Percentiles rank a stretch among this genome's conserved stretches.
phyloP scores from a whole-genome alignment of 129 eudicot genomes.

The Pulicaria dysenterica region DNA sequence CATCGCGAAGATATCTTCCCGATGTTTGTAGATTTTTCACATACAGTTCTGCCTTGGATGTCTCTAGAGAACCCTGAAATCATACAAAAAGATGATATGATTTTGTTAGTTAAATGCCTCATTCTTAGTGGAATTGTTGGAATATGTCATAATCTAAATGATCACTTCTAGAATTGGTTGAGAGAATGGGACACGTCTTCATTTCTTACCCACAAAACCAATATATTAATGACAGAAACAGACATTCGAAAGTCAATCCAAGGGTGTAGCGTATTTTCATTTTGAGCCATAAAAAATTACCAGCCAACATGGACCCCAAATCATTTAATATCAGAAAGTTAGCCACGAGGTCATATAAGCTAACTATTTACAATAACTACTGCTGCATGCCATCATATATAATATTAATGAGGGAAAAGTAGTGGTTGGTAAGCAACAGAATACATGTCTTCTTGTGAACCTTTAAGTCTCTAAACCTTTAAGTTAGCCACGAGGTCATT shows the following conservation, averaged over 20 bases:
- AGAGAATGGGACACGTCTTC: slow-evolving; percentile 6
- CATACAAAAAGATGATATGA: background rate
- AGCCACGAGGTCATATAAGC: background rate
- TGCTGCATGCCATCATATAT: background rate
- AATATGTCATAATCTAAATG: background rate
- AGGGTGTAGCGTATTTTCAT: slow-evolving; percentile 21
- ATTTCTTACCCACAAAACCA: background rate
- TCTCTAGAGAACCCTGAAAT: slow-evolving; percentile 48
- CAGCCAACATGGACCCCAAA: slow-evolving; percentile 19
- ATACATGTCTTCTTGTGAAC: background rate
- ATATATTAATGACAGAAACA: background rate
- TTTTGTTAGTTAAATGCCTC: slow-evolving; percentile 10
- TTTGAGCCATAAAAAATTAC: slow-evolving; percentile 25
- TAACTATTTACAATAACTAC: background rate
- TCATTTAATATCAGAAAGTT: background rate
- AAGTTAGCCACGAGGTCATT: background rate
- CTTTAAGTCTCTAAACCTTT: background rate
- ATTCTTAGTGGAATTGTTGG: background rate
- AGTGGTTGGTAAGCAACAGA: background rate
- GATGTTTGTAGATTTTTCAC: slow-evolving; percentile 81
- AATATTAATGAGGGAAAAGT: background rate
- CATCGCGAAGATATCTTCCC: slow-evolving; percentile 85
- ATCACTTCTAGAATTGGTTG: background rate
- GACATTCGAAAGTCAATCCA: slow-evolving; percentile 16
- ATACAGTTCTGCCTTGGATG: slow-evolving; percentile 63